phyloP scores from a whole-genome alignment of 192 early-diverging fungal species.

The Radiomyces spectabilis region DNA sequence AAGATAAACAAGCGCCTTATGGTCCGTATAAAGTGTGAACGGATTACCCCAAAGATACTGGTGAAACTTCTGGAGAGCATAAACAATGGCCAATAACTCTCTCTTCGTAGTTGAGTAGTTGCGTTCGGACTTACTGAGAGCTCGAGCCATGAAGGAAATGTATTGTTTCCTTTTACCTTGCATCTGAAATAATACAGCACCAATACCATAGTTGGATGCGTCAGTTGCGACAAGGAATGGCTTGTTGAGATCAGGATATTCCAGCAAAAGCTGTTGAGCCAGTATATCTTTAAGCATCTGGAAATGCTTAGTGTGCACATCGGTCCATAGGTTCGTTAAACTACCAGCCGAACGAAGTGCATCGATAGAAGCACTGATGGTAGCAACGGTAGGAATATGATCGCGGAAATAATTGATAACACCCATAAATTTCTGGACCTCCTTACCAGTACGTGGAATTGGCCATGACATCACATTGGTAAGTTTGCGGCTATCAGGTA shows the following conservation, averaged over 20 bases:
- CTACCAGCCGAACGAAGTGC: constrained; percentile 5
- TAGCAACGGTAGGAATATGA: no score
- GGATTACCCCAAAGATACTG: constrained; percentile 21
- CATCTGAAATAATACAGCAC: no score
- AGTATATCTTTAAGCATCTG: neutral
- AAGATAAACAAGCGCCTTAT: constrained; percentile 21
- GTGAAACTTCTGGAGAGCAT: constrained; percentile 13
- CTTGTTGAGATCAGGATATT: no score
- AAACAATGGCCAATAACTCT: constrained; percentile 12
- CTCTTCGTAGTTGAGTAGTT: constrained; percentile 28
- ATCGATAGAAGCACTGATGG: no score
- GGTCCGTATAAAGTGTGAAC: constrained; percentile 31
- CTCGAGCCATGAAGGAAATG: constrained; percentile 21
- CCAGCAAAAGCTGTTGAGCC: no score
- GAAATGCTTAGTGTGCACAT: neutral
- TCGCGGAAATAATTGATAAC: constrained; percentile 18
- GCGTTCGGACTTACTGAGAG: constrained; percentile 11
- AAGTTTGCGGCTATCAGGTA: constrained; percentile 10
- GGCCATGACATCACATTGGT: constrained; percentile 3
- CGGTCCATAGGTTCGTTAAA: constrained; percentile 1
- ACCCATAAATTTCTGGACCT: constrained; percentile 13
- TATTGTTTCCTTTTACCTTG: constrained; percentile 10
- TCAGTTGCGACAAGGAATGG: no score
- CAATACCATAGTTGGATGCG: no score
- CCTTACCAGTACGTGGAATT: constrained; percentile 8